These are phyloP conservation scores for Fusarium newnesense DNA, from an alignment of 2,329 filamentous ascomycete genomes.

Conservation along the genomic window DNA sequence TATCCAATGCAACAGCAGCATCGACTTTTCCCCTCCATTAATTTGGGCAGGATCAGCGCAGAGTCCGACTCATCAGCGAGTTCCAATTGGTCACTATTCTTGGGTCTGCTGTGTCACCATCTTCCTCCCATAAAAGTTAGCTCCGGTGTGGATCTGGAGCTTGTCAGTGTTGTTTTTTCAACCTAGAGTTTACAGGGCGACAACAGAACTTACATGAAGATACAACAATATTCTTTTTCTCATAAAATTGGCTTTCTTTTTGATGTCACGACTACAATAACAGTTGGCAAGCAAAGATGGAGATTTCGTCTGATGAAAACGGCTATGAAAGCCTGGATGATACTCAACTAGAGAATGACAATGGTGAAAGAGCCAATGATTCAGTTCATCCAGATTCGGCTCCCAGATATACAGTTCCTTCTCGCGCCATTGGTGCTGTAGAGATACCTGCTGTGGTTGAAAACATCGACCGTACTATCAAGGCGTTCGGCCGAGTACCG, in stretches of 20 bases:
- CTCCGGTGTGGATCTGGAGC: background rate
- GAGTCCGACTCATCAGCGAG: background rate
- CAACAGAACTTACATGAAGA: conserved; percentile 14
- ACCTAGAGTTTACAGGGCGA: background rate
- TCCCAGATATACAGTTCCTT: conserved; percentile 50
- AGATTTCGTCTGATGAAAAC: conserved; percentile 36
- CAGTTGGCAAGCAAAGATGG: conserved; percentile 2
- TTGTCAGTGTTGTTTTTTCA: conserved; percentile 21
- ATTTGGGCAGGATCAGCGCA: background rate
- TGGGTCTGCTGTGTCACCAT: background rate
- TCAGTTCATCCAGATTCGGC: conserved; percentile 39
- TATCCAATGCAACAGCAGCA: conserved; percentile 1
- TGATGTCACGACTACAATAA: background rate
- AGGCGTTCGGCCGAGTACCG: conserved; percentile 54
- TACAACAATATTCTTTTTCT: background rate
- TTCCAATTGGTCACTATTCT: background rate
- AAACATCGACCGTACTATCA: conserved; percentile 55
- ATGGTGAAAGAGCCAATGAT: background rate
- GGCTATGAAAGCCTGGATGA: conserved; percentile 36
- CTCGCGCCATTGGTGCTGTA: conserved; percentile 52
- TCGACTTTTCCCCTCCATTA: background rate
- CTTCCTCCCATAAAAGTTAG: conserved; percentile 1
- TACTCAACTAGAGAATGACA: conserved; percentile 14
- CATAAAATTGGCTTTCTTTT: background rate
- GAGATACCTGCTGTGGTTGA: conserved; percentile 57